Conservation (phyloP, 148 eudicot species). For the Persicaria maculosa region DNA sequence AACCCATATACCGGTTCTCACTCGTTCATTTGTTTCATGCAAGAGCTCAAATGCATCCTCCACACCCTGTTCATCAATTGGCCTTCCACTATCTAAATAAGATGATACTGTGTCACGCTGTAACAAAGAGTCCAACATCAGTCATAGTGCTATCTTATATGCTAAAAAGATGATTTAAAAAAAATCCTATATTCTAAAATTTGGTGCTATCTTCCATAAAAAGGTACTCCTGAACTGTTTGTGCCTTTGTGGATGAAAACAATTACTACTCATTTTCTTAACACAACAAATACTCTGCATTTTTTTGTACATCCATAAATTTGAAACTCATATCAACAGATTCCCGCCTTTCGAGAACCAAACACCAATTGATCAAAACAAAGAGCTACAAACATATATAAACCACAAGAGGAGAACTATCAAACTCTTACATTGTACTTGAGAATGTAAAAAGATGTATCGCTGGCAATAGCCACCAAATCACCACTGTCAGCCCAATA, state of each 20-base stretch:
- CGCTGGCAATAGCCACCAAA: slow-evolving; percentile 93
- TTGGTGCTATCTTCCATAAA: background rate
- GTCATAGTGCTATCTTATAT: background rate
- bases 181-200: background rate
- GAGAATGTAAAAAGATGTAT: slow-evolving; percentile 88
- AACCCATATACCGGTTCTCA: slow-evolving; percentile 96
- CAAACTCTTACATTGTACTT: slow-evolving; percentile 72
- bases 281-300: too few species aligned
- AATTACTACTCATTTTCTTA: background rate
- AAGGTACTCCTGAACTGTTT: background rate
- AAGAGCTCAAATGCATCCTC: slow-evolving; percentile 95
- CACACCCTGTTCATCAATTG: slow-evolving; percentile 82
- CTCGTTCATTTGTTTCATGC: slow-evolving; percentile 89
- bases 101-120: slow-evolving; percentile 92
- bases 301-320: background rate
- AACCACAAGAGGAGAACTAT: background rate
- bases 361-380: background rate
- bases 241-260: background rate
- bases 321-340: background rate
- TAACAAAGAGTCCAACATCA: slow-evolving; percentile 21
- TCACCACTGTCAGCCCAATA: slow-evolving; percentile 99
- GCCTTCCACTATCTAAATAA: slow-evolving; percentile 81
- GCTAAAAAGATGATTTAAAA: background rate
- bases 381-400: background rate
- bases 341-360: background rate